These are phyloP conservation scores for Mycena filopes DNA, from an alignment of 768 basidiomycete species.

Conservation along the genomic window DNA sequence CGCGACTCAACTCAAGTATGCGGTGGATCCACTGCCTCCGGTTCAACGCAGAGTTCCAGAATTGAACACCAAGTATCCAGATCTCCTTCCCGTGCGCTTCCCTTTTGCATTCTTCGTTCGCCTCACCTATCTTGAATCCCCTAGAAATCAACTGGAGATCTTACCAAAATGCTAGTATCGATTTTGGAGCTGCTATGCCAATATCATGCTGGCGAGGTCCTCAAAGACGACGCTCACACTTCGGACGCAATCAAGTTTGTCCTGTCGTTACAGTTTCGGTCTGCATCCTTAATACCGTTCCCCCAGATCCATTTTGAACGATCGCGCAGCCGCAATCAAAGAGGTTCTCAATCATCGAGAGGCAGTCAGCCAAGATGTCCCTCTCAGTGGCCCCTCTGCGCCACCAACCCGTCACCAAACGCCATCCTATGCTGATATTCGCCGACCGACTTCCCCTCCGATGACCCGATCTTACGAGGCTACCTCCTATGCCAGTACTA, in stretches of 20 bases:
- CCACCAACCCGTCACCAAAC: slow-evolving; percentile 14
- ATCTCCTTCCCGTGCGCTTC: slow-evolving; percentile 41
- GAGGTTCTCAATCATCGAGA: slow-evolving; percentile 43
- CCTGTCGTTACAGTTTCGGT: not conserved
- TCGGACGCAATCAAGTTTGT: slow-evolving; percentile 56
- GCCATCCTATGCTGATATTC: not conserved
- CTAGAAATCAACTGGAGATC: slow-evolving; percentile 44
- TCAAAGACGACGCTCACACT: slow-evolving; percentile 51
- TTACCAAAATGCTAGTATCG: slow-evolving; percentile 42
- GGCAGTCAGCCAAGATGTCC: not conserved
- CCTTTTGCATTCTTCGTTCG: not conserved
- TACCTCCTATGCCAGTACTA: slow-evolving; percentile 20
- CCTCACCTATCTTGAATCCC: not conserved
- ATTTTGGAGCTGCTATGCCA: slow-evolving; percentile 41
- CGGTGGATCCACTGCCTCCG: too few species aligned
- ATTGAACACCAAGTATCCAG: slow-evolving; percentile 34
- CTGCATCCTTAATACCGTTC: not conserved
- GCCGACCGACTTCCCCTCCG: not conserved
- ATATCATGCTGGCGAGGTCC: slow-evolving; percentile 36
- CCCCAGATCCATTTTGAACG: slow-evolving; percentile 36
- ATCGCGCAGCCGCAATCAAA: slow-evolving; percentile 52
- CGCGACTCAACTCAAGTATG: too few species aligned
- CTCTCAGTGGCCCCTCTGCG: not conserved
- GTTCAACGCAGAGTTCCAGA: not conserved
- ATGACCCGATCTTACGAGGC: slow-evolving; percentile 5